Evolutionary conservation across 202 grass and related monocot species (phyloP), one percentile per base, ranked within the genome.

Genomic region (Dendrocalamus latiflorus): DNA sequence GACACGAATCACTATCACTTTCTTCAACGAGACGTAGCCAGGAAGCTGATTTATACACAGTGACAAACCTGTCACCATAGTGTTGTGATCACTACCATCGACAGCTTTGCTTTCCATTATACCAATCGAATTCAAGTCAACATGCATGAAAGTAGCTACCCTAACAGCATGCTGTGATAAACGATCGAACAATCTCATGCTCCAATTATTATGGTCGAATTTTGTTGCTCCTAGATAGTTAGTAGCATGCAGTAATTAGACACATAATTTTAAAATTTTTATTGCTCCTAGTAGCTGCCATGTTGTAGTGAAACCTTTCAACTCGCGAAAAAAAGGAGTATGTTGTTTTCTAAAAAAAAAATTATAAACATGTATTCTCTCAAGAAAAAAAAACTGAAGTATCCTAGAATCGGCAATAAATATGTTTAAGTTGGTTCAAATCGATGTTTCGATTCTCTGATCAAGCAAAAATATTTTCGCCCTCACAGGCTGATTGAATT

Each of bases 1-100:
- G 39, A 78, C 88, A 86, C 37, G 30, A n/a, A 64, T 78, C 79
- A 86, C 83, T 74, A 21, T 78, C 83, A 53, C 51, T 61, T 90
- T 80, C 62, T 62, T 69, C 69, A 80, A 80, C 62, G 60, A 75
- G 41, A 82, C 22, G 25, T 38, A 85, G 72, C 70, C 62, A 45
- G 9, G 30, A 33, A 72, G 61, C 21, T 22, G 61, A 75, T 76
- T 42, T 34, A 48, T 41, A 70, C 68, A 22, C 65, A 65, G 9
- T 70, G 87, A 85, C 82, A 85, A 81, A 85, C 34, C 47, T 77
- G 65, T 65, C 78, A 65, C 39, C 77, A 50, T 39, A 81, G 21
- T 77, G 67, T 6, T 77, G 41, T 71, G 42, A 55, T 65, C 57
- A 17, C 38, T 67, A 58, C 53, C 83, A 72, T 86, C 59, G 78